Base-by-base conservation (phyloP, 2,329 filamentous ascomycete genomes). In the Ascochyta clinopodiicola region DNA sequence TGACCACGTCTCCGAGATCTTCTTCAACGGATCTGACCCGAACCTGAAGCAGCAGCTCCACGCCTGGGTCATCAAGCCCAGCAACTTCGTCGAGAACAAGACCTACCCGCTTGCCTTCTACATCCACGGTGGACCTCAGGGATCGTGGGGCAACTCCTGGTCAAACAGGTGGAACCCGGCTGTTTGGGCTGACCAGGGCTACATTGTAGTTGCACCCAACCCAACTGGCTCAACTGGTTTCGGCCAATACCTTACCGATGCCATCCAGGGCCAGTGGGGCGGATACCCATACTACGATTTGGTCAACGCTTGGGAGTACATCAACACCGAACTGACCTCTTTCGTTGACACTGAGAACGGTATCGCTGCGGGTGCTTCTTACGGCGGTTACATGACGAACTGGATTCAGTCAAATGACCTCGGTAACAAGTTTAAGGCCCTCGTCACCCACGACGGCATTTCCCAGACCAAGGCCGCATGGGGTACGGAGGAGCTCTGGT, bases 391-490 rank as follows among this genome's bases (percentile, higher is more conserved):
- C 68, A 82, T 83, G 71, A 72, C 73, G 57, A 84, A 96, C 74
- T 96, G 92, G 92, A 92, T 96, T 64, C 92, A 96, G 74, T 91
- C 92, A 7, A 89, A 95, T 59, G 84, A 86, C 1, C 83, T 97
- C 0, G 92, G 92, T 24, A 85, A 90, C 36, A 87, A 89, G 67
- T 96, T 97, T 83, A 92, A 92, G 76, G 91, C 91, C 0, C 82
- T 97, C 6, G 92, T 96, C 22, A 92, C 88, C 66, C 92, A 96
- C 72, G 92, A 96, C 66, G 92, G 92, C 44, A 88, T 92, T 51
- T 93, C 92, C 73, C 88, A 87, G 65, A 77, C 78, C 6, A 71
- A 78, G 31, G 73, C 67, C 4, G 75, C 79, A 61, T 77, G 81
- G 62, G 68, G 73, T 0, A 78, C 79, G 1, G 81, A 84, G 19